Percentiles rank a stretch among this genome's conserved stretches.
These are phyloP conservation scores for Sporothrix schenckii DNA, from an alignment of 2,329 filamentous ascomycete genomes.

Conservation along the genomic window DNA sequence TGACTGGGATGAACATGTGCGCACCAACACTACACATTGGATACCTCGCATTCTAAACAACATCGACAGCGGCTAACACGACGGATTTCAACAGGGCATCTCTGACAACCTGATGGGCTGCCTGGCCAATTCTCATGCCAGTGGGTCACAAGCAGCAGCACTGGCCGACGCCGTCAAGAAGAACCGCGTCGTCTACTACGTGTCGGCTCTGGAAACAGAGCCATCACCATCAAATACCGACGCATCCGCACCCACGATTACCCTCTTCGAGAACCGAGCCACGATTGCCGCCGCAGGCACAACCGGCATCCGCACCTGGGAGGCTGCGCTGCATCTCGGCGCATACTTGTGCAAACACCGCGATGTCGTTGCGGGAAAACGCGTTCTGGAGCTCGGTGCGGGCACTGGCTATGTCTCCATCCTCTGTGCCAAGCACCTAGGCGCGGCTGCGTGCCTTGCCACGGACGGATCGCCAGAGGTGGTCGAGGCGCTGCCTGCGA, in stretches of 20 bases:
- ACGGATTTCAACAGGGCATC: conserved; percentile 66
- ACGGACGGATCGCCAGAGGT: conserved; percentile 77
- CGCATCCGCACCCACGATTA: conserved; percentile 46
- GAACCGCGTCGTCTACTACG: conserved; percentile 72
- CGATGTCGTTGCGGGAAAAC: conserved; percentile 55
- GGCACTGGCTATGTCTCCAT: conserved; percentile 78
- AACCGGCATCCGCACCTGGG: conserved; percentile 79
- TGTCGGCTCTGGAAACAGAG: conserved; percentile 44
- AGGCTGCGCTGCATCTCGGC: conserved; percentile 74
- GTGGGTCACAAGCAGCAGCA: conserved; percentile 53
- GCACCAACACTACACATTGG: conserved; percentile 44
- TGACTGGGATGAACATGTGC: conserved; percentile 86
- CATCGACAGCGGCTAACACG: not conserved
- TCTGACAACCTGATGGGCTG: conserved; percentile 76
- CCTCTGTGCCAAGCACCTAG: conserved; percentile 69
- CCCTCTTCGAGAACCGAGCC: conserved; percentile 68
- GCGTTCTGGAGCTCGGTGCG: conserved; percentile 71
- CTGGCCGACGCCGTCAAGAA: conserved; percentile 65
- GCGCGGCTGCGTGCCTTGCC: conserved; percentile 61
- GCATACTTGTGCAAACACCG: conserved; percentile 63
- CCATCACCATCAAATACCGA: conserved; percentile 37
- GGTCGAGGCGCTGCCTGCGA: conserved; percentile 67
- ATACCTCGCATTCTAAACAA: no score
- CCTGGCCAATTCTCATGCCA: conserved; percentile 65
- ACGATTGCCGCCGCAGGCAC: conserved; percentile 72